Conservation (phyloP, 1,284 basidiomycete species). For the Ganoderma resinaceum region DNA sequence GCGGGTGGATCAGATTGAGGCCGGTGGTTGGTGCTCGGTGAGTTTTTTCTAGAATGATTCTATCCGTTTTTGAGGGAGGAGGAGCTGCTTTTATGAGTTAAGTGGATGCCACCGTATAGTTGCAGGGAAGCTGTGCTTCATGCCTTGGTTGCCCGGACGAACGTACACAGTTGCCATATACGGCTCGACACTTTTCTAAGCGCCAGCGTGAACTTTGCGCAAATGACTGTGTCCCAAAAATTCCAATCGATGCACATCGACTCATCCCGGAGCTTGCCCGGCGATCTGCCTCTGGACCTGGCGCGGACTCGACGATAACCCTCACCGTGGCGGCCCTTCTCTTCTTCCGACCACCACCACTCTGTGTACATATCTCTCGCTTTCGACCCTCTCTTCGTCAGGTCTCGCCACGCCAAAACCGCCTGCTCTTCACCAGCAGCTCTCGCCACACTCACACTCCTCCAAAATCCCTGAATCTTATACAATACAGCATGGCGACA, state of each 20-base stretch:
- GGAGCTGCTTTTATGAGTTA: too few species aligned
- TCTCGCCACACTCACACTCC: neutral
- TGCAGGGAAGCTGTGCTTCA: neutral
- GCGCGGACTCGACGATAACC: neutral
- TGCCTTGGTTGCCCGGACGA: neutral
- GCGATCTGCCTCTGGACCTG: slow-evolving; percentile 17
- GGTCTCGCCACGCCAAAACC: slow-evolving; percentile 1
- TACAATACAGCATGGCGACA: slow-evolving; percentile 24
- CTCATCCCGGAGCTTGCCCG: slow-evolving; percentile 17
- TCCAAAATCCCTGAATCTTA: neutral
- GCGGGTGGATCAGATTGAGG: too few species aligned
- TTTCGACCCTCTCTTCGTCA: slow-evolving; percentile 15
- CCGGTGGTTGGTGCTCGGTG: too few species aligned
- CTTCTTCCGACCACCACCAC: slow-evolving; percentile 23
- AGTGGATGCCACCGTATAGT: neutral
- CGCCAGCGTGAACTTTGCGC: slow-evolving; percentile 5
- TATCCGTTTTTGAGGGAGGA: too few species aligned
- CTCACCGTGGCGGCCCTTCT: slow-evolving; percentile 22
- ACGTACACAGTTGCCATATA: slow-evolving; percentile 25
- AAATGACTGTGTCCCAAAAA: slow-evolving; percentile 29
- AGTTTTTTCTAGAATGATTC: too few species aligned
- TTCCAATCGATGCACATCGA: slow-evolving; percentile 29
- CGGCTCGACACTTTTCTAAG: slow-evolving; percentile 16
- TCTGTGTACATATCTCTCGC: slow-evolving; percentile 26
- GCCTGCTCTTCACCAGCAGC: neutral